Base-by-base conservation (phyloP, 306 rosid species). In the Trifolium dubium region DNA sequence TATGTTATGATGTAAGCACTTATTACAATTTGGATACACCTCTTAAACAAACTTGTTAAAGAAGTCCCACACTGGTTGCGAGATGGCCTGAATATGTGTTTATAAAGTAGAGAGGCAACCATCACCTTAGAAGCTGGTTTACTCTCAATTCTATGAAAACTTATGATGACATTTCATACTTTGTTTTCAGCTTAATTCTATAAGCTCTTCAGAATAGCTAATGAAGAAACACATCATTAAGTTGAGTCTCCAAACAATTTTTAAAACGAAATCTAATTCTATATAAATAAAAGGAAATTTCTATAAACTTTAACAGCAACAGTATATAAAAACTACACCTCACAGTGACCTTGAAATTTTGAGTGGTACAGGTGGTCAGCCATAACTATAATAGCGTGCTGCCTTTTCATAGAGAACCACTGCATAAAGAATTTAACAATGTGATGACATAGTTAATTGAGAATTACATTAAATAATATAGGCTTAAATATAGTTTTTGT, bases 331-430 rank as follows among this genome's bases (percentile, higher is more conserved):
- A 74, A 71, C 61, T 37, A 54, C 65, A 89, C 99, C 98, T 84
- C 84, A 85, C 99, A 95, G 85, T 88, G 82, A 37, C 85, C 91
- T 58, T 86, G 86, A 76, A 95, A 95, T 75, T 92, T 92, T 3
- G 97, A 75, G 87, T 95, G 92, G 84, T 92, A 95, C 49, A 95
- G 84, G 75, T 68, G 35, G 72, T 95, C 98, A 10, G 98, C 98
- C 86, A 88, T 71, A 54, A 83, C 82, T 28, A 90, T 74, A 77
- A 90, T 79, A 69, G 99, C 99, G 77, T 95, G 99, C 79, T 84
- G 90, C 69, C 99, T 91, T 82, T 90, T 92, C 88, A 95, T 37
- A 12, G 99, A 83, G 80, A 92, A 95, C 97, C 97, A 95, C 99
- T 92, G 92, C 81, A 87, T 54, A 75, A 53, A 50, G 46, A 78